Percentiles rank a stretch among this genome's conserved stretches.
Evolutionary conservation across 768 basidiomycete genomes (phyloP).

Genomic region (Tricholomella constricta): DNA sequence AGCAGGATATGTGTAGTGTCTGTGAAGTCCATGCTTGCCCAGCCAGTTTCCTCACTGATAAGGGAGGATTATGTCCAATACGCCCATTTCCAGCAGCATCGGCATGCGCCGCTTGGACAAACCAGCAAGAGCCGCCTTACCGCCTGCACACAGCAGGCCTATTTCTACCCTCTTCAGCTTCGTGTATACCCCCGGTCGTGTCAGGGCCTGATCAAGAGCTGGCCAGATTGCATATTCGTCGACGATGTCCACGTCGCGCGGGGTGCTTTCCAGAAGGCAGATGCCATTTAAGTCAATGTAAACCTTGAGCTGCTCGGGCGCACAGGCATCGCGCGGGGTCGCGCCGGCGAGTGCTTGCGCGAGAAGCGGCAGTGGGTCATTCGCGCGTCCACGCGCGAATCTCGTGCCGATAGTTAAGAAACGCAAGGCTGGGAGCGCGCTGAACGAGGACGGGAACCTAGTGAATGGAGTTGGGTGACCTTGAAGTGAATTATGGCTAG

Average conservation of each 20-base stretch:
- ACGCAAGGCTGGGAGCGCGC: background rate
- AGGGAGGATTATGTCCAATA: background rate
- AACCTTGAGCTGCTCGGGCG: constrained; percentile 5
- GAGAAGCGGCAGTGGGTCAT: constrained; percentile 9
- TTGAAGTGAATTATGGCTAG: too few species aligned
- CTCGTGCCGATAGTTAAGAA: background rate
- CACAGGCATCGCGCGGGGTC: background rate
- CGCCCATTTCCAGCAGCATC: background rate
- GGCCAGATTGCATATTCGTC: constrained; percentile 14
- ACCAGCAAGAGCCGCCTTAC: background rate
- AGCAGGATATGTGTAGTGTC: too few species aligned
- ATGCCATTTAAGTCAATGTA: constrained; percentile 13
- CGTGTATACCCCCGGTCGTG: constrained; percentile 2
- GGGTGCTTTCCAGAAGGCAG: constrained; percentile 16
- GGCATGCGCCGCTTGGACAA: background rate
- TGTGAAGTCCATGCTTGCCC: too few species aligned
- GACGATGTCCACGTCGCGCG: constrained; percentile 10
- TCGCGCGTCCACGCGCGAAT: constrained; percentile 6
- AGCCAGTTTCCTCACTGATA: background rate
- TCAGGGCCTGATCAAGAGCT: constrained; percentile 4
- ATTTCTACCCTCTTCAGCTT: background rate
- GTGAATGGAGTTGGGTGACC: constrained; percentile 1
- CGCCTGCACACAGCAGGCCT: background rate
- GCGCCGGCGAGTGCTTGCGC: background rate
- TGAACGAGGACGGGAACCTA: background rate